Percentiles rank a stretch among this genome's conserved stretches.
Conservation (phyloP, 345 rosid genomes). For the Euphorbia pulcherrima region DNA sequence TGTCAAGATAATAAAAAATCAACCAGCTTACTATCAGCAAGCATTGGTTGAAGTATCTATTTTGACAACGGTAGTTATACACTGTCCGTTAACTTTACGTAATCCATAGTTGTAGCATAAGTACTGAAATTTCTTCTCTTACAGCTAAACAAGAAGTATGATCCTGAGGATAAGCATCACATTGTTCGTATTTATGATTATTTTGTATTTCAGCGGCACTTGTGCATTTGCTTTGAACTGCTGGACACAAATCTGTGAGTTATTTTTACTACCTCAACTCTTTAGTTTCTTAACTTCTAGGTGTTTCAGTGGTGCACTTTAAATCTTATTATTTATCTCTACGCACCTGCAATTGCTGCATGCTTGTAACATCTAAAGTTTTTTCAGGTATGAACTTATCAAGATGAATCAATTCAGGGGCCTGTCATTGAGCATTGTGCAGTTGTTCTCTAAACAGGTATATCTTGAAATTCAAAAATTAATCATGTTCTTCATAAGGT, state of each 20-base stretch:
- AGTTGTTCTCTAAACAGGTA: constrained; percentile 96
- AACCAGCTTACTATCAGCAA: constrained; percentile 97
- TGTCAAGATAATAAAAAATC: constrained; percentile 93
- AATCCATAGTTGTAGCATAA: constrained; percentile 1
- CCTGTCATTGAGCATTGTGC: constrained; percentile 90
- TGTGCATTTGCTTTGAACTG: constrained; percentile 95
- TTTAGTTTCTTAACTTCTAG: constrained; percentile 7
- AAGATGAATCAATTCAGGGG: constrained; percentile 94
- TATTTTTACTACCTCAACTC: not conserved
- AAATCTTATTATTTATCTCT: not conserved
- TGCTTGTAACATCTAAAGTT: constrained; percentile 29
- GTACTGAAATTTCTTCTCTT: constrained; percentile 14
- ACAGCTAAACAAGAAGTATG: constrained; percentile 95
- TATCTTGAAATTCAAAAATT: constrained; percentile 13
- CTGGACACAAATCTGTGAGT: constrained; percentile 97
- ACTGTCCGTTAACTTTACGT: constrained; percentile 19
- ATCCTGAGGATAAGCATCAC: constrained; percentile 97
- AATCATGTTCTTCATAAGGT: constrained; percentile 9
- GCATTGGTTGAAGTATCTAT: constrained; percentile 98
- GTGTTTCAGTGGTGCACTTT: constrained; percentile 9
- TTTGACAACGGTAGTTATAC: constrained; percentile 64
- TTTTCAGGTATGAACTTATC: constrained; percentile 88
- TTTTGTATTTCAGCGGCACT: constrained; percentile 76
- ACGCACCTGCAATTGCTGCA: not conserved
- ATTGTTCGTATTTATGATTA: constrained; percentile 94